Evolutionary conservation across 805 yeast species (phyloP).

Genomic region (Monosporozyma siamensis): DNA sequence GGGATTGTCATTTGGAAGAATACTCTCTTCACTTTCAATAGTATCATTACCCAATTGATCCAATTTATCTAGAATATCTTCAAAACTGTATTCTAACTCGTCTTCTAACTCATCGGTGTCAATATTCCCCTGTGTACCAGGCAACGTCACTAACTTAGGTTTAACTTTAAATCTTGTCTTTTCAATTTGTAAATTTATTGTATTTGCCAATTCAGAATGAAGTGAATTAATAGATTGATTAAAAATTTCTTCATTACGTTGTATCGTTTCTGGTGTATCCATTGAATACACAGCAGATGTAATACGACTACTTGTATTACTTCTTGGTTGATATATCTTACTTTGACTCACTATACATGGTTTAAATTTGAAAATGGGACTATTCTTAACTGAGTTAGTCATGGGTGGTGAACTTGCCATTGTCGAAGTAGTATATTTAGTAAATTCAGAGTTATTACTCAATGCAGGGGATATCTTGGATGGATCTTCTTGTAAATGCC

Average conservation of each 20-base stretch:
- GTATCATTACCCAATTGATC: conserved; percentile 1
- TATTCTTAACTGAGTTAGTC: not conserved
- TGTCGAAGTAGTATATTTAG: conserved; percentile 15
- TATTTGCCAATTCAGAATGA: not conserved
- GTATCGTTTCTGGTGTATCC: not conserved
- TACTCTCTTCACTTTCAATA: not conserved
- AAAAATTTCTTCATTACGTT: not conserved
- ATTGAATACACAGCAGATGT: not conserved
- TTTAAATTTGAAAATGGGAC: conserved; percentile 18
- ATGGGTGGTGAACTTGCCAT: conserved; percentile 9
- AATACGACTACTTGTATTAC: not conserved
- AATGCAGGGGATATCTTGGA: conserved; percentile 8
- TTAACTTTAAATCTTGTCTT: not conserved
- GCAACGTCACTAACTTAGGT: no score
- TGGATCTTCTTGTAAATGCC: conserved; percentile 22
- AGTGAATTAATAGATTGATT: not conserved
- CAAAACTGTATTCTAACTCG: not conserved
- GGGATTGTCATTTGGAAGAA: not conserved
- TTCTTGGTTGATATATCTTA: conserved; percentile 7
- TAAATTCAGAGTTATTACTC: conserved; percentile 22
- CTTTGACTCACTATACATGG: conserved; percentile 16
- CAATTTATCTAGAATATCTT: not conserved
- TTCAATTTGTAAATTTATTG: not conserved
- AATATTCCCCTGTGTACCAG: no score
- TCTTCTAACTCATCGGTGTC: no score